Base-by-base conservation (phyloP, 2,329 filamentous ascomycete species). In the Aspergillus flavus region DNA sequence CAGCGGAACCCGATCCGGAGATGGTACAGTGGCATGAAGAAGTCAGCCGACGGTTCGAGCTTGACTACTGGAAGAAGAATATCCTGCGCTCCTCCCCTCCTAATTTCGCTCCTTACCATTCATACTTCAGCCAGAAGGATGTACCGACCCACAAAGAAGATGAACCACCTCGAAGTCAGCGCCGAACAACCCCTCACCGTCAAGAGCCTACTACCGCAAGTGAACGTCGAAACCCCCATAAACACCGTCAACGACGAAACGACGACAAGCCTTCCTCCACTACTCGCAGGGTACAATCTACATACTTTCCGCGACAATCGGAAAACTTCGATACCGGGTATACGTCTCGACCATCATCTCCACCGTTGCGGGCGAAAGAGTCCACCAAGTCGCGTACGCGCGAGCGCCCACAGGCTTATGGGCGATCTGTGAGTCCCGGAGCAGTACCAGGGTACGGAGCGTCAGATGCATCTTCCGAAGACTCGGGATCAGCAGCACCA, bases 21-120 rank as follows among this genome's bases (percentile, higher is more conserved):
- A 93, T 97, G 79, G 87, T 93, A 61, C 82, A 85, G 63, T 99
- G 95, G 94, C 93, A 98, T 75, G 88, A 91, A 68, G 83, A 84
- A 2, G 94, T 96, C 61, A 90, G 88, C 41, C 84, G 89, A 63
- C 87, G 86, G 68, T 79, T 97, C 56, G 86, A 88, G 65, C 82
- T 85, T 61, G 89, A 94, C 68, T 86, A 75, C 61, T 70, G 73
- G 75, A 80, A 71, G 76, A 81, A 73, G 68, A 79, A 73, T 19
- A 70, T 72, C 12, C 70, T 75, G 12, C 73, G 72, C 14, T 66
- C 73, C 32, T 76, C 78, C 6, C 72, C 78, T 3, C 73, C 73
- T 6, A 72, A 72, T 41, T 72, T 72, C 43, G 67, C 63, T 23
- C 57, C 71, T 23, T 73, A 71, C 60, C 61, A 74, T 50, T 68